These are phyloP conservation scores for Clavariopsis aquatica DNA, from an alignment of 495 filamentous ascomycete species.

Conservation along the genomic window DNA sequence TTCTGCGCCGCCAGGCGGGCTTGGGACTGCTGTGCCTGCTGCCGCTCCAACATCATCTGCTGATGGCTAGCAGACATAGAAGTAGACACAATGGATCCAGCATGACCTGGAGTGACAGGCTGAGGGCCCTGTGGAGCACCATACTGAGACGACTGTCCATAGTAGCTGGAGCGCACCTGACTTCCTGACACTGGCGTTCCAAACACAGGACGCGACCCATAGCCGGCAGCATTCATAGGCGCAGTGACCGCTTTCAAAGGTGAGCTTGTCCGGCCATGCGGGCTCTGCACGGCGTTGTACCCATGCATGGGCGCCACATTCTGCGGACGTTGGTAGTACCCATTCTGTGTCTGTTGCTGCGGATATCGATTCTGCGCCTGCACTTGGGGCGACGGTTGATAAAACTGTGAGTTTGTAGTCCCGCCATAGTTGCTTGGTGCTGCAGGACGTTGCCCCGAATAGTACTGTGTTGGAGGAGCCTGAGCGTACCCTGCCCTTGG, in stretches of 20 bases:
- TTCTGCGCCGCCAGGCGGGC: slow-evolving; percentile 37
- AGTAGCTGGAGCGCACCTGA: slow-evolving; percentile 29
- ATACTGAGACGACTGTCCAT: slow-evolving; percentile 26
- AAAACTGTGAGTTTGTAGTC: slow-evolving; percentile 32
- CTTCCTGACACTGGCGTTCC: slow-evolving; percentile 30
- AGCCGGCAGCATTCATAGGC: slow-evolving; percentile 11
- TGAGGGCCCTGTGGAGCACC: slow-evolving; percentile 20
- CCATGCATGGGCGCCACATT: slow-evolving; percentile 27
- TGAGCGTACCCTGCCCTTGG: slow-evolving; percentile 30
- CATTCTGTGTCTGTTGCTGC: slow-evolving; percentile 20
- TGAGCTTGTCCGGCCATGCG: slow-evolving; percentile 29
- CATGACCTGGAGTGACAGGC: slow-evolving; percentile 18
- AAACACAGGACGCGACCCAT: slow-evolving; percentile 25
- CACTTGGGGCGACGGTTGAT: slow-evolving; percentile 31
- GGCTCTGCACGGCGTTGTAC: slow-evolving; percentile 24
- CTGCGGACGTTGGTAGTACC: slow-evolving; percentile 32
- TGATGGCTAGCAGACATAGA: slow-evolving; percentile 39
- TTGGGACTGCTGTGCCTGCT: slow-evolving; percentile 40
- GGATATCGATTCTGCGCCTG: slow-evolving; percentile 33
- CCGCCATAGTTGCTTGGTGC: slow-evolving; percentile 25
- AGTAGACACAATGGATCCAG: slow-evolving; percentile 29
- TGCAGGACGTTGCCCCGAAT: slow-evolving; percentile 25
- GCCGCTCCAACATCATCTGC: slow-evolving; percentile 42
- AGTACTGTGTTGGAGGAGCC: slow-evolving; percentile 27
- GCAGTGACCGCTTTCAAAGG: slow-evolving; percentile 29